A percentile compares a stretch with the other conserved stretches of the same genome.
Conservation (phyloP, 805 yeast species). For the Pichia paraexigua region DNA sequence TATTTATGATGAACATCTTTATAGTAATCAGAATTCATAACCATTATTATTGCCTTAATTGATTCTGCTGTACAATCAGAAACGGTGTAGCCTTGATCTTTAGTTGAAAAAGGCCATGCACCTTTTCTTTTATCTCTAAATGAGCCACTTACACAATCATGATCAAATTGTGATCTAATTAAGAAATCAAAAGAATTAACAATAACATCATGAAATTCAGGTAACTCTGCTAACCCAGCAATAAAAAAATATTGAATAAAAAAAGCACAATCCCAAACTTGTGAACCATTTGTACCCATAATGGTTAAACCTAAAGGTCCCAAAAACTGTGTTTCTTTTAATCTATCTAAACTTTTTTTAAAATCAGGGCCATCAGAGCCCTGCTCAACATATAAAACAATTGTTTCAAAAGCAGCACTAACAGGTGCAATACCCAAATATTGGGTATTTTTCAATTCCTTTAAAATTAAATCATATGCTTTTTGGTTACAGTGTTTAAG, state of each 20-base stretch:
- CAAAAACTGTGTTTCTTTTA: conserved; percentile 71
- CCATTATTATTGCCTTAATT: conserved; percentile 88
- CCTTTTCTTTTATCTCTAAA: conserved; percentile 81
- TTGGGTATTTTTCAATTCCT: conserved; percentile 73
- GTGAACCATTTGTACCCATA: conserved; percentile 97
- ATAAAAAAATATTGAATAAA: conserved; percentile 73
- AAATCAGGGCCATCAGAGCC: conserved; percentile 63
- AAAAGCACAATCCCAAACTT: conserved; percentile 95
- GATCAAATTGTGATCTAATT: conserved; percentile 75
- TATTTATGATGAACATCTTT: conserved; percentile 34
- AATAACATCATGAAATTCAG: conserved; percentile 58
- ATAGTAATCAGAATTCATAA: conserved; percentile 54
- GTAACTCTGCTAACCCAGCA: conserved; percentile 68
- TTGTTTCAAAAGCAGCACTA: conserved; percentile 72
- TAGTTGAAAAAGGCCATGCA: conserved; percentile 95
- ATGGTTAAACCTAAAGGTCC: conserved; percentile 88
- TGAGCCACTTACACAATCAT: conserved; percentile 67
- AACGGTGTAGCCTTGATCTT: conserved; percentile 92
- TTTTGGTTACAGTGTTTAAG: conserved; percentile 40
- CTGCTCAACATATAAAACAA: conserved; percentile 62
- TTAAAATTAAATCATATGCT: conserved; percentile 57
- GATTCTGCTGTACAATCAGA: conserved; percentile 97
- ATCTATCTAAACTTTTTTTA: conserved; percentile 43
- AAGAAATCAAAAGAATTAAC: conserved; percentile 63
- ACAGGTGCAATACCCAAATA: conserved; percentile 90